Base-by-base conservation (phyloP, 495 filamentous ascomycete species). In the Talaromyces thailandensis region DNA sequence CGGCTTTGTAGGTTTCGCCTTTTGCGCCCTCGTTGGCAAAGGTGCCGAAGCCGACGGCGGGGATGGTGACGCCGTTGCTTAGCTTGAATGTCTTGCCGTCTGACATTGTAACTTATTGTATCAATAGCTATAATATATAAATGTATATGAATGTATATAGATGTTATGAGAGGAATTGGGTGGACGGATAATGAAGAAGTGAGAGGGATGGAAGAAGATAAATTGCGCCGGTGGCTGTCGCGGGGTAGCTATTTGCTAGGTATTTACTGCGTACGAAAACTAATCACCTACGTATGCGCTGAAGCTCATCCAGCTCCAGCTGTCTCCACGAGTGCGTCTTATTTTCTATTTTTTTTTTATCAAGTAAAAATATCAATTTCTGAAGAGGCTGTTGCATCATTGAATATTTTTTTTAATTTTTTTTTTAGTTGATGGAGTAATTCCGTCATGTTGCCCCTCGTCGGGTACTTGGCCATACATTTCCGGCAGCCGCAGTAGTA, bases 41-140 rank as follows among this genome's bases (percentile, higher is more conserved):
- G 21, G 91, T 94, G 18, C 91, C 91, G 43, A 94, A 86, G 40
- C 91, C 91, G 62, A 93, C 78, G 59, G 82, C 88, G 60, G 91
- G 92, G 70, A 95, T 93, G 67, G 81, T 82, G 69, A 79, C 83
- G 56, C 89, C 89, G 59, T 89, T 90, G 78, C 86, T 91, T 68
- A 93, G 86, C 65, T 80, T 88, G 76, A 83, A 88, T 56, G 84
- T 84, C 71, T 84, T 81, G 70, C 76, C 75, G 66, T 66, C 68
- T 56, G 77, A 79, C 77, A 79, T 79, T 35, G 28, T 56, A n/a
- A 2, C 1, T 1, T 60, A 1, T 59, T 12, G 1, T 4, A n/a
- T 24, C 3, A 16, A 45, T 60, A 3, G 29, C 35, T 1, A 43
- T 60, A 31, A 18, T 60, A 48, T 48, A 58, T 25, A 4, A 8